Base-by-base conservation (phyloP, 2,329 filamentous ascomycete genomes). In the Aaosphaeria arxii region DNA sequence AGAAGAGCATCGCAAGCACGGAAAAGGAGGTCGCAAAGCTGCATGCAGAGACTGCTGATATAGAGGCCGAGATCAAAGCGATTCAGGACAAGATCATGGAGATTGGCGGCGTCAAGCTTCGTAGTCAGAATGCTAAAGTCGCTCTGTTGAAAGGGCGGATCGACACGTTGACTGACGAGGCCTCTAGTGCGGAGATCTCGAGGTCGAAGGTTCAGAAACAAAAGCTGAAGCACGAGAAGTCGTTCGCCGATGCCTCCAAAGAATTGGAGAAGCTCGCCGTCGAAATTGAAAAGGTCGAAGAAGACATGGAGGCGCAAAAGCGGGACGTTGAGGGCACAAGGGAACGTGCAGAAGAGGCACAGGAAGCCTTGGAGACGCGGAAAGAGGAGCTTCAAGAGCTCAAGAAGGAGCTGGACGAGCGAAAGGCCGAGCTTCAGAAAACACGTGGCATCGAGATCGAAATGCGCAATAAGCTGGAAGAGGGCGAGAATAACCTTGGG, bases 51-150 rank as follows among this genome's bases (percentile, higher is more conserved):
- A 96, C 88, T n/a, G 83, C 88, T 1, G 94, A 86, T 41, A 85
- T 96, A 6, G 94, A 99, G 29, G 49, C 86, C 29, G 94, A 97
- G 70, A 97, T 99, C 72, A 92, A 95, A 72, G 80, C 80, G 17
- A 78, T 99, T 1, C 92, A 99, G 67, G 87, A 94, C 78, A 95
- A 91, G 77, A 99, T 99, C 63, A 97, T 99, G 94, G 87, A 96
- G 71, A 87, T 96, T 54, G 94, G 94, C 64, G 94, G 94, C 71
- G 91, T 97, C 62, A 91, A 89, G 72, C 83, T 99, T 13, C 86
- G 94, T 47, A 83, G 86, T 13, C 92, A 99, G 67, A 91, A 94
- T 59, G 85, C 89, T 52, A 95, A 88, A 76, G 91, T 99, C 32
- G 92, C 97, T 66, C 82, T 85, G 5, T 76, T 70, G 54, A 96